A percentile compares a stretch with the other conserved stretches of the same genome.
Evolutionary conservation across 306 rosid species (phyloP).

Genomic region (Myrica gale): DNA sequence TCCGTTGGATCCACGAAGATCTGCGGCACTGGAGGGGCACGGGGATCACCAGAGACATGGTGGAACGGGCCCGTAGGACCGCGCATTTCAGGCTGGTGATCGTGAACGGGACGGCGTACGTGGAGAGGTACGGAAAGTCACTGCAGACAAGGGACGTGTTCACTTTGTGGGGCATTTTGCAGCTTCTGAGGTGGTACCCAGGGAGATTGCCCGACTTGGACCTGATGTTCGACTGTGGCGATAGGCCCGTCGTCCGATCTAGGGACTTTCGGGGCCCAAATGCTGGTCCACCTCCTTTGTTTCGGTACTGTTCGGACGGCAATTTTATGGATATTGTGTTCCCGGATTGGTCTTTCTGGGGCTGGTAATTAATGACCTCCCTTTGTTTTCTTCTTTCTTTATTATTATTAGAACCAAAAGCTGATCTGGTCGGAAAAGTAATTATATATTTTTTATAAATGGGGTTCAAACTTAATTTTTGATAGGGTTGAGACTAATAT

Average conservation of each 20-base stretch:
- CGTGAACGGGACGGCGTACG: slow-evolving; percentile 53
- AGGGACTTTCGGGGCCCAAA: slow-evolving; percentile 30
- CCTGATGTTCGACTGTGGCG: slow-evolving; percentile 72
- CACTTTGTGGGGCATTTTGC: slow-evolving; percentile 78
- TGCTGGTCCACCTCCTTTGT: slow-evolving; percentile 54
- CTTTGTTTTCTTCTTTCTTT: too few species aligned
- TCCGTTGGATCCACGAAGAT: slow-evolving; percentile 83
- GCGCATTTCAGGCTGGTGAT: slow-evolving; percentile 69
- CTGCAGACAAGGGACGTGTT: slow-evolving; percentile 72
- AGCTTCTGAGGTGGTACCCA: slow-evolving; percentile 65
- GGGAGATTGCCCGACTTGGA: slow-evolving; percentile 70
- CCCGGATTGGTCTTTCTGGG: slow-evolving; percentile 99
- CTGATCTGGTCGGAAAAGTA: too few species aligned
- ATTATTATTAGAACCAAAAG: too few species aligned
- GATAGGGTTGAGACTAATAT: slow-evolving; percentile 76
- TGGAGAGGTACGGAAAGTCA: slow-evolving; percentile 50
- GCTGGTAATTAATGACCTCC: slow-evolving; percentile 50
- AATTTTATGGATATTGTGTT: slow-evolving; percentile 68
- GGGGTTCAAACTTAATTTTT: too few species aligned
- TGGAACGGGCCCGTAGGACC: slow-evolving; percentile 48
- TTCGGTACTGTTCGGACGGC: slow-evolving; percentile 59
- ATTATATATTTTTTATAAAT: too few species aligned
- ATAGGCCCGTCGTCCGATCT: slow-evolving; percentile 52
- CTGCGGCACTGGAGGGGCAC: slow-evolving; percentile 60
- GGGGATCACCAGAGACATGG: slow-evolving; percentile 66